Evolutionary conservation across 768 basidiomycete genomes (phyloP).

Genomic region (Gautieria morchelliformis): DNA sequence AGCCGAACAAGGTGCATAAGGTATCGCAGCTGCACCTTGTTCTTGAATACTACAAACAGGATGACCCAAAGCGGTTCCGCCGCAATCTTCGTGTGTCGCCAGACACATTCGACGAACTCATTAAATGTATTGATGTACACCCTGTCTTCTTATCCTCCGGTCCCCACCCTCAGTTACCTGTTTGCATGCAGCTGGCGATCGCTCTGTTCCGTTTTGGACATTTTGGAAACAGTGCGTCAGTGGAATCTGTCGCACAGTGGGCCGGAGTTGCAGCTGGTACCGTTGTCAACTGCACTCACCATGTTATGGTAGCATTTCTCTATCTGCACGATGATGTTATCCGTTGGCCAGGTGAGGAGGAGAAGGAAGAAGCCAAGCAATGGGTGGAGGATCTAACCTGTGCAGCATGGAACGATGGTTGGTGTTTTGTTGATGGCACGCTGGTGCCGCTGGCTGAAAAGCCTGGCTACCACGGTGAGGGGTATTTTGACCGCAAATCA

Average conservation of each 20-base stretch:
- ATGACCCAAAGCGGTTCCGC: slow-evolving; percentile 17
- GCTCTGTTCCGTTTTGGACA: slow-evolving; percentile 23
- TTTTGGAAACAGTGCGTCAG: too few relatives aligned
- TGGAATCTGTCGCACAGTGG: too few relatives aligned
- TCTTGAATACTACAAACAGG: too few relatives aligned
- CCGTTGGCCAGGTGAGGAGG: neutral
- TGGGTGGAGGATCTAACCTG: too few relatives aligned
- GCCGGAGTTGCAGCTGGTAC: slow-evolving; percentile 16
- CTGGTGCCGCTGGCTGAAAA: slow-evolving; percentile 18
- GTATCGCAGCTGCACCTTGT: too few relatives aligned
- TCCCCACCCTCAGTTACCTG: too few relatives aligned
- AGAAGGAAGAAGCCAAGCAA: too few relatives aligned
- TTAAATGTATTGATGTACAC: slow-evolving; percentile 16
- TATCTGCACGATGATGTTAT: neutral
- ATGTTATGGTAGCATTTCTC: too few relatives aligned
- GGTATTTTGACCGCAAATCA: slow-evolving; percentile 6
- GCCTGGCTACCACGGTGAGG: slow-evolving; percentile 9
- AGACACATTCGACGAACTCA: slow-evolving; percentile 16
- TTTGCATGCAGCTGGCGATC: too few relatives aligned
- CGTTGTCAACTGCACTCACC: slow-evolving; percentile 15
- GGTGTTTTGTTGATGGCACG: too few relatives aligned
- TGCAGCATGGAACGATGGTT: too few relatives aligned
- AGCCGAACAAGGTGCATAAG: neutral
- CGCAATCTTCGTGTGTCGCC: slow-evolving; percentile 19
- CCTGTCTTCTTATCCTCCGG: slow-evolving; percentile 21